A percentile compares a stretch with the other conserved stretches of the same genome.
These are phyloP conservation scores for Didymella pinodella DNA, from an alignment of 2,329 filamentous ascomycete genomes.

Conservation along the genomic window DNA sequence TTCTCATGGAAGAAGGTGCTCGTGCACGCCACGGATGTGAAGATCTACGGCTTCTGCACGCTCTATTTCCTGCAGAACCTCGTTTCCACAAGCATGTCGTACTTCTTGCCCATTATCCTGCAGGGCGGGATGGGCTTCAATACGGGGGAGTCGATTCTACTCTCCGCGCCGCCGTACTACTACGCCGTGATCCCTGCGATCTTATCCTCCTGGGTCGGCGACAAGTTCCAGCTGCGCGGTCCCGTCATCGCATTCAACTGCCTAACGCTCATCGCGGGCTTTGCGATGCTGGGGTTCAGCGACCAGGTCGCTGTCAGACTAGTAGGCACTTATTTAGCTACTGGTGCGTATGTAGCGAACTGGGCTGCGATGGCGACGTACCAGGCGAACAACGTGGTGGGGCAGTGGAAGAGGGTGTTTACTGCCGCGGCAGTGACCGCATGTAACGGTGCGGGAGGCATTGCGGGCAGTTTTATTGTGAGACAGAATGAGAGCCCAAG, in stretches of 20 bases:
- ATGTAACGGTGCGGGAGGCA: conserved; percentile 69
- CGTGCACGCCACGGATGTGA: conserved; percentile 64
- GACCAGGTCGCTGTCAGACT: conserved; percentile 68
- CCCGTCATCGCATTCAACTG: conserved; percentile 72
- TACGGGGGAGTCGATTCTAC: conserved; percentile 60
- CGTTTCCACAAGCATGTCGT: conserved; percentile 70
- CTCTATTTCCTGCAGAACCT: conserved; percentile 73
- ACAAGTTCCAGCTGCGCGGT: conserved; percentile 66
- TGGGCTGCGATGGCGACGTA: conserved; percentile 69
- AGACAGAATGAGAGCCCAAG: conserved; percentile 66
- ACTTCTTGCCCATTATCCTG: conserved; percentile 71
- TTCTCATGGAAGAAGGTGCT: conserved; percentile 66
- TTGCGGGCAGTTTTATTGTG: conserved; percentile 73
- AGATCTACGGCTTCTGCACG: conserved; percentile 70
- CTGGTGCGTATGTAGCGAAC: conserved; percentile 72
- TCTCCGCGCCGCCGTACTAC: conserved; percentile 73
- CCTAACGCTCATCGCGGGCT: conserved; percentile 67
- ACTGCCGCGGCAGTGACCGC: conserved; percentile 67
- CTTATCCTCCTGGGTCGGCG: conserved; percentile 68
- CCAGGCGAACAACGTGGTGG: conserved; percentile 60
- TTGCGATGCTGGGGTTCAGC: conserved; percentile 70
- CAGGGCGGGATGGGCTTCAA: conserved; percentile 57
- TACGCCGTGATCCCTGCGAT: conserved; percentile 71
- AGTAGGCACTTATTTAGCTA: conserved; percentile 70
- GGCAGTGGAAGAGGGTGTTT: conserved; percentile 71